Evolutionary conservation across 768 basidiomycete genomes (phyloP).

Genomic region (Hygrocybe coccinea): DNA sequence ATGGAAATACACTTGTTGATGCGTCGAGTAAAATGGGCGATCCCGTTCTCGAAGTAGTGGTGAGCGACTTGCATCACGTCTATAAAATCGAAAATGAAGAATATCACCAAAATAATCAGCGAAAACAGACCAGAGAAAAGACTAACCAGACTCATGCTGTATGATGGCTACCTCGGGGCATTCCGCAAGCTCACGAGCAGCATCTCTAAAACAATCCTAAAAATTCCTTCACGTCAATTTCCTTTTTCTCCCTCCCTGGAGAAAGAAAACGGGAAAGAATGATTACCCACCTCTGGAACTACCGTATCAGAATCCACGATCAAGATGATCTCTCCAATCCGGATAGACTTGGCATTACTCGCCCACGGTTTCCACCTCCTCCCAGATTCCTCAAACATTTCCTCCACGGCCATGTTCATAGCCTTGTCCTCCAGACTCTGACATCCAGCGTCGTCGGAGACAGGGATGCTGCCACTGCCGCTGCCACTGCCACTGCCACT

Average conservation of each 20-base stretch:
- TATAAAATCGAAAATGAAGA: slow-evolving; percentile 16
- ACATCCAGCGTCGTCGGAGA: slow-evolving; percentile 36
- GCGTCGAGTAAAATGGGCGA: slow-evolving; percentile 81
- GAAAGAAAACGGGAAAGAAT: too few relatives aligned
- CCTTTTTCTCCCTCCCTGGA: too few relatives aligned
- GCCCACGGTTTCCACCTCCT: slow-evolving; percentile 69
- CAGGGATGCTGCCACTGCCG: slow-evolving; percentile 24
- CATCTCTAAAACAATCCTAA: slow-evolving; percentile 84
- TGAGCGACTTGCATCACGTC: slow-evolving; percentile 89
- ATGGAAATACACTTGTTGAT: slow-evolving; percentile 83
- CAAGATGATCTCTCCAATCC: slow-evolving; percentile 75
- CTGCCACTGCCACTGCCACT: too few relatives aligned
- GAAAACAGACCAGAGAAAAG: slow-evolving; percentile 10
- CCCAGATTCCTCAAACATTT: slow-evolving; percentile 57
- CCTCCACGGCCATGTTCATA: slow-evolving; percentile 68
- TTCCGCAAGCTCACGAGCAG: slow-evolving; percentile 77
- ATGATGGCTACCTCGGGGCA: slow-evolving; percentile 84
- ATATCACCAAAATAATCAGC: background rate
- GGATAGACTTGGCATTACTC: slow-evolving; percentile 64
- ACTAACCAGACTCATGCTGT: slow-evolving; percentile 77
- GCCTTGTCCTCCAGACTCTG: slow-evolving; percentile 63
- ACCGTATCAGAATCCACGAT: slow-evolving; percentile 79
- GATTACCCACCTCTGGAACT: slow-evolving; percentile 76
- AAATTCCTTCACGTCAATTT: too few relatives aligned
- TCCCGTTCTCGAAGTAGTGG: slow-evolving; percentile 88